These are phyloP conservation scores for Colletotrichum limetticola DNA, from an alignment of 2,329 filamentous ascomycete species.

Conservation along the genomic window DNA sequence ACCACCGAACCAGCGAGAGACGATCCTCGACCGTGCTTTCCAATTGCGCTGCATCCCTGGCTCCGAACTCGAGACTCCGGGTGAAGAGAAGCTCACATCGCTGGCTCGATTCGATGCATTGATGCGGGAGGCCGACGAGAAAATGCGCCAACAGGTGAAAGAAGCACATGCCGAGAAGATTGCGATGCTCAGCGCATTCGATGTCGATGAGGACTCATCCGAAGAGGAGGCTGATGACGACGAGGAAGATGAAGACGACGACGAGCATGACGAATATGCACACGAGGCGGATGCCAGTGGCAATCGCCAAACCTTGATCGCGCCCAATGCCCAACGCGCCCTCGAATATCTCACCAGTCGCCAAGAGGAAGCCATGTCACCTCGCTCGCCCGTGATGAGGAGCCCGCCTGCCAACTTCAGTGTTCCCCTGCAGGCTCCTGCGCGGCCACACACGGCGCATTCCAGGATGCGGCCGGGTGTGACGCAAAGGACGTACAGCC, in stretches of 20 bases:
- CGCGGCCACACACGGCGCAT: constrained; percentile 65
- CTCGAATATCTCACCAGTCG: constrained; percentile 62
- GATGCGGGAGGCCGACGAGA: constrained; percentile 70
- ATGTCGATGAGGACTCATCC: constrained; percentile 59
- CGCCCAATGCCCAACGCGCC: constrained; percentile 59
- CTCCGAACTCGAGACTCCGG: constrained; percentile 62
- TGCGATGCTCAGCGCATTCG: constrained; percentile 61
- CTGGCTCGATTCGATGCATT: constrained; percentile 73
- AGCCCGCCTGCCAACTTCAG: constrained; percentile 33
- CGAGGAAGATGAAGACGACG: constrained; percentile 55
- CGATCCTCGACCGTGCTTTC: constrained; percentile 75
- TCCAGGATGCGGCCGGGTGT: constrained; percentile 57
- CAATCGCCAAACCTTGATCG: constrained; percentile 49
- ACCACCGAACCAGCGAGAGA: constrained; percentile 67
- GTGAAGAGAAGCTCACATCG: constrained; percentile 72
- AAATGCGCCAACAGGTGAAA: constrained; percentile 53
- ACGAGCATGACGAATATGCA: constrained; percentile 52
- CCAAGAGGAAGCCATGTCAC: constrained; percentile 45
- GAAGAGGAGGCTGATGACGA: constrained; percentile 52
- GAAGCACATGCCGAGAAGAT: constrained; percentile 42
- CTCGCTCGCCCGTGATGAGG: constrained; percentile 48
- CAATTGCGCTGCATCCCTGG: constrained; percentile 72
- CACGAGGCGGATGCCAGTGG: constrained; percentile 43
- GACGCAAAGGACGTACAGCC: constrained; percentile 58
- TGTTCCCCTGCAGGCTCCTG: constrained; percentile 37